Evolutionary conservation across 2,329 filamentous ascomycete genomes (phyloP).

Genomic region (Nemania bipapillata): DNA sequence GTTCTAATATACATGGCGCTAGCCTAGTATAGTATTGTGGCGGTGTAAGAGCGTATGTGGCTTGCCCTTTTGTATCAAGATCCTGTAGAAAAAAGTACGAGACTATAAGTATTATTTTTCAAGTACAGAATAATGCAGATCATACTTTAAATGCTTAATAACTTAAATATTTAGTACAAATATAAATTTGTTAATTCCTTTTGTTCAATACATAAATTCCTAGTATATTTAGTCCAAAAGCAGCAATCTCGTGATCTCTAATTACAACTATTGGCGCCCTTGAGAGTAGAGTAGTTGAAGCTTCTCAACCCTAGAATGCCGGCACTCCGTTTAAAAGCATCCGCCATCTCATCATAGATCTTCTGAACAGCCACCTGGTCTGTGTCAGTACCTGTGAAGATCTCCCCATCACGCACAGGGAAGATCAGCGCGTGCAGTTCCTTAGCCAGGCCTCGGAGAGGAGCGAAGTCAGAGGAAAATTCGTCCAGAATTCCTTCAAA

Average conservation of each 20-base stretch:
- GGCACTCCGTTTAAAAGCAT: not conserved
- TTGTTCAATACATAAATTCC: too few relatives aligned
- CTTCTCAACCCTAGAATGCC: too few relatives aligned
- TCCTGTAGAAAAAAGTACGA: not conserved
- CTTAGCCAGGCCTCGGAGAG: not conserved
- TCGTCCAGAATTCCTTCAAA: not conserved
- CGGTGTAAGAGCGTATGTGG: slow-evolving; percentile 14
- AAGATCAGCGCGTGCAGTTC: slow-evolving; percentile 7
- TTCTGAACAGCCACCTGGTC: not conserved
- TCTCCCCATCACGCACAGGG: not conserved
- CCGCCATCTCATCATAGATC: not conserved
- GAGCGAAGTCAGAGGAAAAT: not conserved
- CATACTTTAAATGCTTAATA: too few relatives aligned
- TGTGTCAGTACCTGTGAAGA: slow-evolving; percentile 5
- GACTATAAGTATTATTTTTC: too few relatives aligned
- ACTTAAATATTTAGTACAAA: too few relatives aligned
- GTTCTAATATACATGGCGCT: slow-evolving; percentile 36
- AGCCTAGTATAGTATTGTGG: slow-evolving; percentile 13
- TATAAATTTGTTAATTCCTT: too few relatives aligned
- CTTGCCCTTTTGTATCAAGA: not conserved
- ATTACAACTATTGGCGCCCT: too few relatives aligned
- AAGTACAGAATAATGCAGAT: too few relatives aligned
- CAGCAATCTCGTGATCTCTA: too few relatives aligned
- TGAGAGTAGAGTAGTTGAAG: too few relatives aligned
- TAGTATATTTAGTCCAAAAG: too few relatives aligned